Base-by-base conservation (phyloP, 2,329 filamentous ascomycete genomes). In the Fusarium proliferatum region DNA sequence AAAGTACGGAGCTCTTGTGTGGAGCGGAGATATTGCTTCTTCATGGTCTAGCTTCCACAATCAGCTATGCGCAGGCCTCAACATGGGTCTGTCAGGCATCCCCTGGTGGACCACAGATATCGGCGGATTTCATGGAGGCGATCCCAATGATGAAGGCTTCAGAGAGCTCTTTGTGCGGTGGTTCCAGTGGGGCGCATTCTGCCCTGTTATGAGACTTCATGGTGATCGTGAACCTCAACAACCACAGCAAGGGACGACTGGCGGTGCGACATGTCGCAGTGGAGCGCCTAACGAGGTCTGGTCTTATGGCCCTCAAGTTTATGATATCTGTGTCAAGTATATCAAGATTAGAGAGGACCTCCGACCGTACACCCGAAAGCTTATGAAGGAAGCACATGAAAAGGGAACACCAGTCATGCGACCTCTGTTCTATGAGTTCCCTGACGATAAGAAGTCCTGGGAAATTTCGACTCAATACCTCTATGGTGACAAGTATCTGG, bases 41-140 rank as follows among this genome's bases (percentile, higher is more conserved):
- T 90, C 88, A 1, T 93, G 90, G 91, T 80, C 79, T 5, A 89
- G 85, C 33, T 84, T 92, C 53, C 85, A 88, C 7, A 86, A 88
- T 65, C 90, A 93, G 77, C 81, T 92, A 5, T 84, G 88, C 1
- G 90, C 91, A 0, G 91, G 91, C 0, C 81, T 93, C 26, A 91
- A 91, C 76, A 91, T 92, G 88, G 91, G 89, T 0, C 81, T 92
- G 9, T 84, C 89, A 0, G 91, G 91, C 1, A 85, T 92, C 15
- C 86, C 89, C 0, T 92, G 90, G 90, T 93, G 89, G 89, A 93
- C 91, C 0, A 93, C 90, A 2, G 91, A 93, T 73, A 92, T 93
- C 59, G 91, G 91, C 4, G 91, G 91, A 2, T 93, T 93, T 76
- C 90, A 92, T 75, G 90, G 90, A 9, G 91, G 91, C 0, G 85